Evolutionary conservation across 352 stramenopile genomes (phyloP).

Genomic region (Elongisporangium senticosum): DNA sequence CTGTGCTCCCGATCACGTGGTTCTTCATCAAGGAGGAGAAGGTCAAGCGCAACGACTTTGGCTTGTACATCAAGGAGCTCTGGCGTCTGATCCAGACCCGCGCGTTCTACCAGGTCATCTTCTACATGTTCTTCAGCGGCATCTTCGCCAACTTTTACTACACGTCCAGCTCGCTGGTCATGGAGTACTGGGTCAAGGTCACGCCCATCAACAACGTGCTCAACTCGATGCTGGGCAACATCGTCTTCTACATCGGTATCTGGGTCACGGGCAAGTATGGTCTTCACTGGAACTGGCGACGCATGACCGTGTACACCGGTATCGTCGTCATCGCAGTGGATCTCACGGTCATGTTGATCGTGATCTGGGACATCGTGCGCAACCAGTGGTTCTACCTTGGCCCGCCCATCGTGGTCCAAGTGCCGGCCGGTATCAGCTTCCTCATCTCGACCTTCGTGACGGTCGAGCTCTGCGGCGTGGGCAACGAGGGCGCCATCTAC

Average conservation of each 20-base stretch:
- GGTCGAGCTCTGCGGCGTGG: slow-evolving; percentile 30
- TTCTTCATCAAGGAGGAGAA: slow-evolving; percentile 55
- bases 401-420: slow-evolving; percentile 18
- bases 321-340: slow-evolving; percentile 21
- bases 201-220: slow-evolving; percentile 26
- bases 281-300: slow-evolving; percentile 47
- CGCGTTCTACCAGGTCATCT: slow-evolving; percentile 26
- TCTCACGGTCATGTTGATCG: slow-evolving; percentile 19
- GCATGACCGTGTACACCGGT: slow-evolving; percentile 26
- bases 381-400: slow-evolving; percentile 38
- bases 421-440: slow-evolving; percentile 28
- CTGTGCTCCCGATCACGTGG: slow-evolving; percentile 37
- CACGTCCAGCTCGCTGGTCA: slow-evolving; percentile 19
- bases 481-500: slow-evolving; percentile 32
- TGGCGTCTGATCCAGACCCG: slow-evolving; percentile 20
- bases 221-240: slow-evolving; percentile 22
- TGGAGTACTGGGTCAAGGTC: slow-evolving; percentile 31
- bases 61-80: slow-evolving; percentile 28
- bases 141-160: slow-evolving; percentile 38
- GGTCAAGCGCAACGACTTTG: slow-evolving; percentile 17
- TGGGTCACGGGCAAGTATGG: slow-evolving; percentile 36
- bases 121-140: slow-evolving; percentile 22
- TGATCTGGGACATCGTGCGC: slow-evolving; percentile 28
- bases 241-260: slow-evolving; percentile 26
- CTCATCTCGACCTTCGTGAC: slow-evolving; percentile 36